Base-by-base conservation (phyloP, 1,284 basidiomycete genomes). In the Cutaneotrichosporon cavernicola region DNA sequence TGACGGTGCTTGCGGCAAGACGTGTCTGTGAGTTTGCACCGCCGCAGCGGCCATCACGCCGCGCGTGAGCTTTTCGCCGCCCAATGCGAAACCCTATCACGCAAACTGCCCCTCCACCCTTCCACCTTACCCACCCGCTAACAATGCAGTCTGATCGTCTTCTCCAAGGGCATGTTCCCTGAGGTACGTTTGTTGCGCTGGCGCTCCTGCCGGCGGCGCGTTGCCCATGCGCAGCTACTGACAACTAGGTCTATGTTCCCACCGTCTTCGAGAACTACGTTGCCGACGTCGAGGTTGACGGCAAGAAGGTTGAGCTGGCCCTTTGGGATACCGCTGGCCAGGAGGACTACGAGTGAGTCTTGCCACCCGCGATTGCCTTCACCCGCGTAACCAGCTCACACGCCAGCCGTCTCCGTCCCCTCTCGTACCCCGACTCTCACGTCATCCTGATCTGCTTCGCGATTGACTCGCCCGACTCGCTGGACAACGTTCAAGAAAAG, bases 401-500 rank as follows among this genome's bases (percentile, higher is more conserved):
- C 40, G 5, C 11, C 65, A 62, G 58, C 78, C 90, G 92, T 74
- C 88, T 96, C 72, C 87, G 93, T 73, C 92, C 92, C 64, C 86
- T 94, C 70, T 90, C 88, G 66, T 95, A 94, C 82, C 92, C 91
- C 47, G 92, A 95, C 83, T 91, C 91, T 26, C 89, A 95, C 79
- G 92, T 95, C 77, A 92, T 95, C 81, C 86, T 96, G 66, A 93
- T 96, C 80, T 95, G 92, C 81, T 96, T 94, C 78, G 90, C 92
- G 50, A 88, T 95, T 69, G 92, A 96, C 83, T 91, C 89, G 62
- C 92, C 93, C 40, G 91, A 93, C 78, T 93, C 91, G 59, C 83
- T 96, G 68, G 92, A 94, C 82, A 96, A 96, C 84, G 91, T 96
- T 40, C 90, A 95, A 83, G 92, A 95, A 83, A 96, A 95, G 89